Evolutionary conservation across 139 green algal species (phyloP).

Genomic region (Chlorella sp.): DNA sequence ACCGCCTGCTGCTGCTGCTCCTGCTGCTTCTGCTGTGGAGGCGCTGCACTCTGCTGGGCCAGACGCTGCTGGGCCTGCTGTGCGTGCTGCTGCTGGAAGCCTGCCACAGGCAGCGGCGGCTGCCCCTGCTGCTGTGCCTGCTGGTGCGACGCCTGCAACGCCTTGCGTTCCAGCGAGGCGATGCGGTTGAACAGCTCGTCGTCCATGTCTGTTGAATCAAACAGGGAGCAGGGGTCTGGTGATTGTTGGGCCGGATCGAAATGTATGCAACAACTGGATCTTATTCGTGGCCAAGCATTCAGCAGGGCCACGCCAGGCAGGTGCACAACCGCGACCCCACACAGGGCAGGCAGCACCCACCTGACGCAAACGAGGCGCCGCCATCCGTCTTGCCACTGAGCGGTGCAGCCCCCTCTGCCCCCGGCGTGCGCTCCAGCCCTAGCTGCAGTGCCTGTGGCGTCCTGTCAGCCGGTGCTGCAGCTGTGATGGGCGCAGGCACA

Average conservation of each 20-base stretch:
- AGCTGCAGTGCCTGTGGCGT: constrained; percentile 21
- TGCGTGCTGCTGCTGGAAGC: neutral
- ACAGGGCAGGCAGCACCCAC: neutral
- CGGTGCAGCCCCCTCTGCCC: neutral
- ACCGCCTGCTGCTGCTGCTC: neutral
- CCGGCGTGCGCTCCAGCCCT: neutral
- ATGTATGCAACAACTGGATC: no score
- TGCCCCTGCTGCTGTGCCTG: neutral
- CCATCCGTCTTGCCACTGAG: neutral
- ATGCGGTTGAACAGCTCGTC: constrained; percentile 3
- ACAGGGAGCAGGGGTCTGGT: no score
- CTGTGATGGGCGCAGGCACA: no score
- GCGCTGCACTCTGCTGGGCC: neutral
- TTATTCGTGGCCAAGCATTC: no score
- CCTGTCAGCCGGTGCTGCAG: neutral
- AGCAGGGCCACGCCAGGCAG: no score
- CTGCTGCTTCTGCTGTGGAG: neutral
- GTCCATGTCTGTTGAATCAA: constrained; percentile 2
- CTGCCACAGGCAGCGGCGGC: neutral
- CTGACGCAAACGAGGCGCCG: neutral
- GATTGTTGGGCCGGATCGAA: no score
- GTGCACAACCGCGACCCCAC: neutral
- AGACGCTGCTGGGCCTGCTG: no score
- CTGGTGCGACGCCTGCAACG: neutral
- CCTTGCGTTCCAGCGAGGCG: constrained; percentile 16